Percentiles rank a stretch among this genome's conserved stretches.
phyloP scores from a whole-genome alignment of 2,329 filamentous ascomycete species.

The Curvularia hawaiiensis region DNA sequence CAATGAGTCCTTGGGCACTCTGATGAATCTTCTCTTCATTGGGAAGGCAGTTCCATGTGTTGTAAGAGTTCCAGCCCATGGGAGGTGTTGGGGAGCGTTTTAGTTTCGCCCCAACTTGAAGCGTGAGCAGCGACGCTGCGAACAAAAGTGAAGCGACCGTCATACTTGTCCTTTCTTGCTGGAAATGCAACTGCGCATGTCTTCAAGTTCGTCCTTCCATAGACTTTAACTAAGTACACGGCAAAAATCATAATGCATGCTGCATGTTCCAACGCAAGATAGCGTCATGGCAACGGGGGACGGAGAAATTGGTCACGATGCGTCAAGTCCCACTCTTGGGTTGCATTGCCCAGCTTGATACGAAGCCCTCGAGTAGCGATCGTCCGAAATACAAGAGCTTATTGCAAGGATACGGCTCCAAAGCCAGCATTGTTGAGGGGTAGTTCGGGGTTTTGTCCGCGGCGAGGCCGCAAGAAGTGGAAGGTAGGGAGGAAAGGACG shows the following conservation, averaged over 20 bases:
- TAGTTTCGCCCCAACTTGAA: constrained; percentile 22
- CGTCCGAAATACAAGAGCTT: not conserved
- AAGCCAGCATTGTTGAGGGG: constrained; percentile 6
- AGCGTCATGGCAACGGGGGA: constrained; percentile 2
- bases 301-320: constrained; percentile 13
- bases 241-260: not conserved
- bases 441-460: constrained; percentile 5
- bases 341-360: constrained; percentile 3
- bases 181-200: not conserved
- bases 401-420: not conserved
- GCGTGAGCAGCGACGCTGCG: constrained; percentile 11
- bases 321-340: constrained; percentile 9
- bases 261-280: not conserved
- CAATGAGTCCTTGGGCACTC: constrained; percentile 60
- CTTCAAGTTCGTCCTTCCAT: not conserved
- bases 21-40: constrained; percentile 56
- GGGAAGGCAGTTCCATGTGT: constrained; percentile 58
- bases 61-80: constrained; percentile 64
- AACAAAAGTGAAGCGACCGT: constrained; percentile 3
- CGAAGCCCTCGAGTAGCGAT: constrained; percentile 1
- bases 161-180: not conserved
- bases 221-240: not conserved
- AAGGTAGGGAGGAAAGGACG: not conserved
- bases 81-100: constrained; percentile 34
- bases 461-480: not conserved